Evolutionary conservation across 306 rosid species (phyloP).

Genomic region (Fragaria nilgerrensis): DNA sequence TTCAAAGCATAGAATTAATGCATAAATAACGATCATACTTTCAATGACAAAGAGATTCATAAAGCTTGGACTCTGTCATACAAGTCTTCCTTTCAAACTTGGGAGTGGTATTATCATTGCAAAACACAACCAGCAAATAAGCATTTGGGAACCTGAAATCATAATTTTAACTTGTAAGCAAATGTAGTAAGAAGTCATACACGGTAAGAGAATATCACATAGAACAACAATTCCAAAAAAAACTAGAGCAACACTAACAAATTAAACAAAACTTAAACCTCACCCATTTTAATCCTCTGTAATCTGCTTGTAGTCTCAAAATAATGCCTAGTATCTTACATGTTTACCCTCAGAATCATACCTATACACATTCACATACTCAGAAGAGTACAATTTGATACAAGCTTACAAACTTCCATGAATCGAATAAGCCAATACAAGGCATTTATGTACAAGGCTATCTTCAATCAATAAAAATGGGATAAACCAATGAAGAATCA

Average conservation of each 20-base stretch:
- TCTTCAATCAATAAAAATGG: not conserved
- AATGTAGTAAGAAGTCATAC: not conserved
- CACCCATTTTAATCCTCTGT: not conserved
- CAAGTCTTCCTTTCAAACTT: constrained; percentile 87
- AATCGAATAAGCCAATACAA: constrained; percentile 3
- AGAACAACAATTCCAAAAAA: not conserved
- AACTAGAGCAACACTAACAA: not conserved
- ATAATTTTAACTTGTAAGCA: constrained; percentile 10
- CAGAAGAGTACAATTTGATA: not conserved
- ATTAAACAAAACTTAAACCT: not conserved
- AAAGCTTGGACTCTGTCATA: constrained; percentile 87
- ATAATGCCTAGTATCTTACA: not conserved
- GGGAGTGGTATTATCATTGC: constrained; percentile 82
- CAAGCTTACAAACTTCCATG: not conserved
- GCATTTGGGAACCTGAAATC: constrained; percentile 75
- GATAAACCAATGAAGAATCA: constrained; percentile 4
- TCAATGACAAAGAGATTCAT: constrained; percentile 97
- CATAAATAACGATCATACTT: constrained; percentile 39
- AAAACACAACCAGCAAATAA: constrained; percentile 82
- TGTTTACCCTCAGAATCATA: not conserved
- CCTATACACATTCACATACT: not conserved
- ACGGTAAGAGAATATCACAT: not conserved
- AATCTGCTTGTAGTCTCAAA: not conserved
- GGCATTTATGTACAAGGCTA: not conserved
- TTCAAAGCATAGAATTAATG: too few relatives aligned